phyloP scores from a whole-genome alignment of 2,329 filamentous ascomycete species.

The Calycina marina region DNA sequence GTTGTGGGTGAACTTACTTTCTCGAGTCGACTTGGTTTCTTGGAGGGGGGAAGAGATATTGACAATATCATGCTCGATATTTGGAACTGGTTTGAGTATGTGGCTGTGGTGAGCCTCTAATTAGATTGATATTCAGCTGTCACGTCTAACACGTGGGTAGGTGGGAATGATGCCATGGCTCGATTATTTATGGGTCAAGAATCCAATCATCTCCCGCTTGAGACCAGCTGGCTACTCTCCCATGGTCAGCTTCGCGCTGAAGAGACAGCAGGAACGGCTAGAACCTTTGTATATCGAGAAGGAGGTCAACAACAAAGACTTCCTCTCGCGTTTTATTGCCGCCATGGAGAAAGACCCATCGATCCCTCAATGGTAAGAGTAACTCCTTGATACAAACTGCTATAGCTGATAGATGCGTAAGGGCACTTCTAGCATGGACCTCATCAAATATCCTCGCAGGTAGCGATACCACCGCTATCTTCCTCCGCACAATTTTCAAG shows the following conservation, averaged over 20 bases:
- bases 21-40: constrained; percentile 20
- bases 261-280: background rate
- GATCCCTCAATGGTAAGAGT: background rate
- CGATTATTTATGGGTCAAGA: constrained; percentile 4
- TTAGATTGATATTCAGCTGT: too few relatives aligned
- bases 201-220: background rate
- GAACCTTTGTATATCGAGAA: background rate
- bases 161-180: constrained; percentile 12
- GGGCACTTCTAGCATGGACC: constrained; percentile 1
- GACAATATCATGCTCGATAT: constrained; percentile 22
- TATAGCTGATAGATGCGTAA: constrained; percentile 1
- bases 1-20: constrained; percentile 23
- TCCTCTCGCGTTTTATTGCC: constrained; percentile 18
- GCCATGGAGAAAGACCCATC: constrained; percentile 16
- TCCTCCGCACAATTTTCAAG: constrained; percentile 21
- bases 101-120: constrained; percentile 19
- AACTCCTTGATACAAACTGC: too few relatives aligned
- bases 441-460: constrained; percentile 17
- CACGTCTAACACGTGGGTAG: too few relatives aligned
- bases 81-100: constrained; percentile 16
- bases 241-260: background rate
- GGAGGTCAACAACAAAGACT: constrained; percentile 8
- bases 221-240: background rate
- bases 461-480: constrained; percentile 25
- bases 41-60: constrained; percentile 21